Percentiles rank a stretch among this genome's conserved stretches.
phyloP scores from a whole-genome alignment of 129 eudicot genomes.

The Kitagawia praeruptora region DNA sequence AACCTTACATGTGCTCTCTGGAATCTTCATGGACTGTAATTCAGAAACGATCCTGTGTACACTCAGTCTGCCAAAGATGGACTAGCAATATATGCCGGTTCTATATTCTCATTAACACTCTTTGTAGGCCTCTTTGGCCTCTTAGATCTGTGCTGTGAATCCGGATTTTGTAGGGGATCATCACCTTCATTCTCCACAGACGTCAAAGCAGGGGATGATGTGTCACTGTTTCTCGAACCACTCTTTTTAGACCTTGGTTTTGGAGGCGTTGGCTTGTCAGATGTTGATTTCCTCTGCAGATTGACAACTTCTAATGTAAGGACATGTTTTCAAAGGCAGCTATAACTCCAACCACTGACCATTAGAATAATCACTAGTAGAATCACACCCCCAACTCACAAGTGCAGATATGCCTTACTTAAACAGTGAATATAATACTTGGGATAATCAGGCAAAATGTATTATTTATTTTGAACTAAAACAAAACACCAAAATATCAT shows the following conservation, averaged over 20 bases:
- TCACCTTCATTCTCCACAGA: conserved; percentile 33
- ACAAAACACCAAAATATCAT: background rate
- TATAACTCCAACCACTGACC: background rate
- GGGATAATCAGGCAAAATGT: background rate
- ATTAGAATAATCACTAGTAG: background rate
- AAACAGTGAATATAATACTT: background rate
- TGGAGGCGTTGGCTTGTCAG: conserved; percentile 40
- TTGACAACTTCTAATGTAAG: background rate
- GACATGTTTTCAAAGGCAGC: background rate
- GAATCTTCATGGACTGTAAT: background rate
- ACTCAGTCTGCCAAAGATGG: conserved; percentile 23
- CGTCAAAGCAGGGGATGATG: conserved; percentile 22
- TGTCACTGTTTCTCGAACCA: conserved; percentile 22
- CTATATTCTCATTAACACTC: conserved; percentile 81
- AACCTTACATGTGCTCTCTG: background rate
- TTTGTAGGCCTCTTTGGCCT: conserved; percentile 71
- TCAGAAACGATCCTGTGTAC: conserved; percentile 2
- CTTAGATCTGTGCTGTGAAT: conserved; percentile 41
- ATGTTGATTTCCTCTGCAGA: conserved; percentile 48
- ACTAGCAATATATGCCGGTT: conserved; percentile 54
- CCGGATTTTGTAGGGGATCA: conserved; percentile 26
- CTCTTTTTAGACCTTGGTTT: conserved; percentile 51
- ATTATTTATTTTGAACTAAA: background rate
- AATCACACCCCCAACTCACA: background rate
- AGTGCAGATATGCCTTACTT: background rate